These are phyloP conservation scores for Beauveria sp. DNA, from an alignment of 2,329 filamentous ascomycete genomes.

Conservation along the genomic window DNA sequence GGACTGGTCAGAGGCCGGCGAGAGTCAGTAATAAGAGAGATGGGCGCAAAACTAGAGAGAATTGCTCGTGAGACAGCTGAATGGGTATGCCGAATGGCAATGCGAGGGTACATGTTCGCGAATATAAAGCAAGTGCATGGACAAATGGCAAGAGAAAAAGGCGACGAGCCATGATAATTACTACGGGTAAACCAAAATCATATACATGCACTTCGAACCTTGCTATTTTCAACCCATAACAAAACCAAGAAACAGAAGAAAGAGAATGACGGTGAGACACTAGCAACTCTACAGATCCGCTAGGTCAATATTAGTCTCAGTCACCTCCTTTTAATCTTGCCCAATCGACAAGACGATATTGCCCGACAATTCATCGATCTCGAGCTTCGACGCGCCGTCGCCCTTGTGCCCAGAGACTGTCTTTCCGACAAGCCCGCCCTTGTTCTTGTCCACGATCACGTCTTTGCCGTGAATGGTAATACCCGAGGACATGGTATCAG, in stretches of 20 bases:
- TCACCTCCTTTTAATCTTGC: background rate
- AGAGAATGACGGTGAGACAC: background rate
- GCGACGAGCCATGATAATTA: too few species aligned
- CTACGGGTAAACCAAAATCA: too few species aligned
- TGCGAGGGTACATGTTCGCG: too few species aligned
- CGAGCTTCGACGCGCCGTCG: constrained; percentile 3
- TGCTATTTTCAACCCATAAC: too few species aligned
- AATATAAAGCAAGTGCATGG: too few species aligned
- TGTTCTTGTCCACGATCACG: constrained; percentile 25
- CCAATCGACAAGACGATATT: constrained; percentile 5
- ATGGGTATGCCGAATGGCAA: too few species aligned
- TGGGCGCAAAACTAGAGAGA: too few species aligned
- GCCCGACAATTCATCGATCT: constrained; percentile 10
- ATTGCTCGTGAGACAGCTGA: too few species aligned
- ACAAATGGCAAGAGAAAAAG: too few species aligned
- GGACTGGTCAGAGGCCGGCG: too few species aligned
- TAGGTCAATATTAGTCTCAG: background rate
- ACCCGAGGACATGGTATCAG: constrained; percentile 32
- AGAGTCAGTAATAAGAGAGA: too few species aligned
- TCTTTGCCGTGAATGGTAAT: constrained; percentile 35
- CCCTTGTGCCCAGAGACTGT: constrained; percentile 6
- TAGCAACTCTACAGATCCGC: background rate
- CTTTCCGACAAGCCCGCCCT: constrained; percentile 27
- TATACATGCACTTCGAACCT: too few species aligned
- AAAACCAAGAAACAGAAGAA: background rate